A percentile compares a stretch with the other conserved stretches of the same genome.
Conservation (phyloP, 2,329 filamentous ascomycete genomes). For the Piedraia hortae region DNA sequence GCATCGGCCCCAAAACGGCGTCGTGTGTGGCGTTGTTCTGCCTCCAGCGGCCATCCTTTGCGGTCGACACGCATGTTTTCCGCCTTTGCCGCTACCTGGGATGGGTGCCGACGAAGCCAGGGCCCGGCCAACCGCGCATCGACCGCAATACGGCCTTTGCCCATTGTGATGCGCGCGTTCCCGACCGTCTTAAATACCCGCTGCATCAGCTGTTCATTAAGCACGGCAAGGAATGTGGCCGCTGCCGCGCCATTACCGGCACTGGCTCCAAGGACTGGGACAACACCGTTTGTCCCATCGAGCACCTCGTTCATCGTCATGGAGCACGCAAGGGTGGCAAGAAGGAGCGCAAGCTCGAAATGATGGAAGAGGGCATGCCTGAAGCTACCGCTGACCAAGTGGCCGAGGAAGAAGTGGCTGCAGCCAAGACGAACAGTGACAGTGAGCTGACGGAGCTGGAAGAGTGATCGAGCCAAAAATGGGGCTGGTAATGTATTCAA, state of each 20-base stretch:
- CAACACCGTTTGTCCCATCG: slow-evolving; percentile 30
- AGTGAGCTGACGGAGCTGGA: too few species aligned
- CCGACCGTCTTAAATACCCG: slow-evolving; percentile 34
- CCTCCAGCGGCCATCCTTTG: slow-evolving; percentile 33
- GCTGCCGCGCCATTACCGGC: slow-evolving; percentile 33
- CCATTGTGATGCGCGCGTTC: slow-evolving; percentile 32
- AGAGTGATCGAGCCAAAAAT: too few species aligned
- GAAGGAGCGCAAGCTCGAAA: slow-evolving; percentile 15
- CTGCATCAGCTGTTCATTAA: slow-evolving; percentile 33
- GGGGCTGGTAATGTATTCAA: too few species aligned
- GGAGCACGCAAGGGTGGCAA: slow-evolving; percentile 24
- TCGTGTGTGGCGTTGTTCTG: slow-evolving; percentile 38
- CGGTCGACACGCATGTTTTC: slow-evolving; percentile 40
- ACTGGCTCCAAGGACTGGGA: slow-evolving; percentile 34
- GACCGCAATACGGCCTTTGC: slow-evolving; percentile 26
- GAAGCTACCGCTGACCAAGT: neutral
- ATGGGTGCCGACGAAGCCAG: slow-evolving; percentile 26
- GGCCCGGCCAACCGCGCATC: slow-evolving; percentile 18
- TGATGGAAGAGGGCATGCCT: slow-evolving; percentile 42
- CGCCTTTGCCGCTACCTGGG: slow-evolving; percentile 32
- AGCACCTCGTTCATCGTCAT: slow-evolving; percentile 30
- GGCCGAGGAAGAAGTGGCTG: neutral
- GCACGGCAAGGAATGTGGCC: slow-evolving; percentile 32
- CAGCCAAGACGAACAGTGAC: too few species aligned
- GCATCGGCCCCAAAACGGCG: slow-evolving; percentile 38